A percentile compares a stretch with the other conserved stretches of the same genome.
These are phyloP conservation scores for Puccinia horiana DNA, from an alignment of 1,284 basidiomycete genomes.

Conservation along the genomic window DNA sequence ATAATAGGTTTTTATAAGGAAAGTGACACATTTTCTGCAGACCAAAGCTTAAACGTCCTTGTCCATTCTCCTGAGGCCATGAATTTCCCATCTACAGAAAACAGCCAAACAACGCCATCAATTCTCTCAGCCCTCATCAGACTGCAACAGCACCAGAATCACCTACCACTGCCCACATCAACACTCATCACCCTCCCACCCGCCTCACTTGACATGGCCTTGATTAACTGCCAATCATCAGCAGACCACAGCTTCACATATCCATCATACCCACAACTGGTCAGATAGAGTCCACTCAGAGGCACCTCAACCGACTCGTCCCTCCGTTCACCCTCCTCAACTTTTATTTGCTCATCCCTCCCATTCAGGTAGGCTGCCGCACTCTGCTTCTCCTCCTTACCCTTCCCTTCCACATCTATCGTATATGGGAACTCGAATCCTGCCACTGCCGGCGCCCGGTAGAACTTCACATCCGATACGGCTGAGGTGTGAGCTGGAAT, in stretches of 20 bases:
- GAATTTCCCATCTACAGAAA: conserved; percentile 70
- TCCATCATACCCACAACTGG: conserved; percentile 91
- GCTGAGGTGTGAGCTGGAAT: conserved; percentile 94
- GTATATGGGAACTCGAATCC: conserved; percentile 55
- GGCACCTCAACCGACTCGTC: conserved; percentile 51
- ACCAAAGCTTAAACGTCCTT: conserved; percentile 87
- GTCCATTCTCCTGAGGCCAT: conserved; percentile 88
- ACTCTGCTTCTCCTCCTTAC: conserved; percentile 45
- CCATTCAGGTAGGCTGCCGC: conserved; percentile 48
- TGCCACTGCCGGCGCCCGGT: conserved; percentile 63
- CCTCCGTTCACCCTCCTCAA: conserved; percentile 50
- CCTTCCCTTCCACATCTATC: conserved; percentile 57
- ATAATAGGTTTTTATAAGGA: neutral
- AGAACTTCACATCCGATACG: conserved; percentile 92
- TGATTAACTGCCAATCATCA: conserved; percentile 93
- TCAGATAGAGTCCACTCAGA: conserved; percentile 80
- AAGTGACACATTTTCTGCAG: conserved; percentile 63
- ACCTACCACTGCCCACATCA: conserved; percentile 67
- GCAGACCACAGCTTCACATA: conserved; percentile 95
- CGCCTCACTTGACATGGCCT: conserved; percentile 84
- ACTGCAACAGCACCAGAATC: no score
- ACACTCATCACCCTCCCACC: conserved; percentile 95
- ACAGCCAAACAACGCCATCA: neutral
- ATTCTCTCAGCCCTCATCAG: neutral
- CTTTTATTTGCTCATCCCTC: conserved; percentile 6